Base-by-base conservation (phyloP, 2,329 filamentous ascomycete species). In the Arthrinium puccinioides region DNA sequence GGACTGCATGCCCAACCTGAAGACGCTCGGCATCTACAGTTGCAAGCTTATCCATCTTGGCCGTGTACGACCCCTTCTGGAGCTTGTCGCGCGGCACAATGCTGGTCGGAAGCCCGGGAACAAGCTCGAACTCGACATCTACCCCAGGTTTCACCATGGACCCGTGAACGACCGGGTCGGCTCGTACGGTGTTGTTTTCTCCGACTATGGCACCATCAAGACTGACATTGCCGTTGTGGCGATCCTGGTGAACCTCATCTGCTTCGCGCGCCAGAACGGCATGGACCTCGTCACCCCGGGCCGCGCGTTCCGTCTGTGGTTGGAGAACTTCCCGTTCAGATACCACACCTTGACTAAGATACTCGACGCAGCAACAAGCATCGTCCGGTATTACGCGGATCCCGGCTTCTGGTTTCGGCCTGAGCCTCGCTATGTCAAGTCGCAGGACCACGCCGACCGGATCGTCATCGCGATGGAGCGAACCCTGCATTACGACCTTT, bases 31-130 rank as follows among this genome's bases (percentile, higher is more conserved):
- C 6, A 32, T 60, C 1, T 42, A 55, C 20, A 46, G 54, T 6
- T 60, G 57, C 35, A 54, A 57, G 11, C 37, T 59, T 0, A 23
- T 61, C 1, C 47, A 54, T 32, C 44, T 61, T 11, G 44, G 45
- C 2, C 15, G 37, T 4, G 44, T 53, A 2, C 27, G 41, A 6
- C 21, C 30, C 0, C 21, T 61, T 0, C 14, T 61, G 4, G 21
- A 48, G 1, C 6, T 38, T 1, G 18, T 57, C 1, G 42, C 42
- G 1, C 9, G 38, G 0, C 43, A 40, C 23, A 54, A 56, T 30
- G 3, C 37, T 11, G 18, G 36, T 11, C 38, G 36, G 21, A 5
- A n/a, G 9, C 23, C 33, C 6, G 16, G 24, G 3, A 16, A 24
- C 11, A 5, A 13, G 3, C 20, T 45, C 8, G 53, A 55, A 15